A percentile compares a stretch with the other conserved stretches of the same genome.
These are phyloP conservation scores for Hyaloscypha variabilis DNA, from an alignment of 495 filamentous ascomycete genomes.

Conservation along the genomic window DNA sequence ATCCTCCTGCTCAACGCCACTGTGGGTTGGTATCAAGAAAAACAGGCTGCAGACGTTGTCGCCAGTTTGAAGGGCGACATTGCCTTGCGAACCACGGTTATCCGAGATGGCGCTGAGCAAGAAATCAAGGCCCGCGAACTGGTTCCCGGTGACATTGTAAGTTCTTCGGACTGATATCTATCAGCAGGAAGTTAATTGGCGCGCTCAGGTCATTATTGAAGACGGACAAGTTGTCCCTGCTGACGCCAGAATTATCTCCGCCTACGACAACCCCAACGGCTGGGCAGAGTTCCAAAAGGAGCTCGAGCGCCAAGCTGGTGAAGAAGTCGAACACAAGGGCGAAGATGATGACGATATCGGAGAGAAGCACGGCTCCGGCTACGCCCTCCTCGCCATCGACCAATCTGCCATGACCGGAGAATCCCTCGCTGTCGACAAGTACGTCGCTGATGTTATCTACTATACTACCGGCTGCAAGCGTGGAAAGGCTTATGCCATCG, in stretches of 20 bases:
- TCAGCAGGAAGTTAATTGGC: conserved; percentile 12
- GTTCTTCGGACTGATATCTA: conserved; percentile 32
- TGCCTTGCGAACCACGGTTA: conserved; percentile 73
- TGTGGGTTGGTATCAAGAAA: conserved; percentile 88
- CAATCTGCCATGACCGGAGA: conserved; percentile 81
- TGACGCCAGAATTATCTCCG: conserved; percentile 76
- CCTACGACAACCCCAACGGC: conserved; percentile 69
- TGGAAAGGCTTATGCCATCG: conserved; percentile 71
- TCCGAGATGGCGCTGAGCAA: conserved; percentile 72
- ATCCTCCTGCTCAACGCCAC: conserved; percentile 79
- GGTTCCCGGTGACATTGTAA: conserved; percentile 80
- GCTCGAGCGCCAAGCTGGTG: conserved; percentile 56
- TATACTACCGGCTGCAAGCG: conserved; percentile 82
- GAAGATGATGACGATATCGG: conserved; percentile 54
- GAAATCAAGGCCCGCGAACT: conserved; percentile 79
- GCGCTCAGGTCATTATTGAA: conserved; percentile 61
- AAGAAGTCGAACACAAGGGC: conserved; percentile 52
- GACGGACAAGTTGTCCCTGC: conserved; percentile 76
- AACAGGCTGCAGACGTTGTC: conserved; percentile 84
- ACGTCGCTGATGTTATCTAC: conserved; percentile 71
- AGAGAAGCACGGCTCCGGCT: conserved; percentile 59
- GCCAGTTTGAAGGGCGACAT: conserved; percentile 82
- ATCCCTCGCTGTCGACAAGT: conserved; percentile 76
- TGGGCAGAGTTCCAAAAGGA: conserved; percentile 69
- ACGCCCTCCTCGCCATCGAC: conserved; percentile 67